A percentile compares a stretch with the other conserved stretches of the same genome.
These are phyloP conservation scores for Ophiostoma sp. DNA, from an alignment of 2,329 filamentous ascomycete species.

Conservation along the genomic window DNA sequence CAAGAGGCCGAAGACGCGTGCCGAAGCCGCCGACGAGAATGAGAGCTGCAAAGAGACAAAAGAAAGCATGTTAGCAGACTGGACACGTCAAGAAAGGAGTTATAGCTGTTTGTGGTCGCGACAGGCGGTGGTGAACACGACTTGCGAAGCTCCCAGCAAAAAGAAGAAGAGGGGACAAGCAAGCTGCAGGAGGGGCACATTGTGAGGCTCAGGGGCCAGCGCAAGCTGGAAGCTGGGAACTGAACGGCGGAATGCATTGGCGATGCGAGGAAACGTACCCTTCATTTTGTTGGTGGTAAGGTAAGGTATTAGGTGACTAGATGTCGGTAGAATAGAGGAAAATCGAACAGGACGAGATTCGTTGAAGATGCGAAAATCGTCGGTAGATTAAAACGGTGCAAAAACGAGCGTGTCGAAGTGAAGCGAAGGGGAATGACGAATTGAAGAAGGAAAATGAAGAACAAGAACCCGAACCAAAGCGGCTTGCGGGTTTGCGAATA, in stretches of 20 bases:
- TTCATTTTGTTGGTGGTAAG: constrained; percentile 40
- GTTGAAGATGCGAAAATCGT: constrained; percentile 13
- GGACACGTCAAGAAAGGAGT: neutral
- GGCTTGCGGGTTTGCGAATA: constrained; percentile 8
- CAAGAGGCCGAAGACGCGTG: constrained; percentile 93
- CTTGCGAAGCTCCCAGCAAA: neutral
- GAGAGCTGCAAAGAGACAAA: constrained; percentile 81
- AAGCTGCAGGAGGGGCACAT: constrained; percentile 1
- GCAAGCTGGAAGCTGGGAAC: constrained; percentile 10
- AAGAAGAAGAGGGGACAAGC: neutral
- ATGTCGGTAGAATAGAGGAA: constrained; percentile 26
- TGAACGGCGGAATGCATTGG: neutral
- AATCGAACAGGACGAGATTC: constrained; percentile 21
- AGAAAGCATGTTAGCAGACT: constrained; percentile 30
- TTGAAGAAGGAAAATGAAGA: neutral
- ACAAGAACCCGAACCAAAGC: constrained; percentile 11
- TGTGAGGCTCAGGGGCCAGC: neutral
- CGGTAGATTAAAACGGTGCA: constrained; percentile 8
- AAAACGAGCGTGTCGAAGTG: constrained; percentile 27
- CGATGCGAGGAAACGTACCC: constrained; percentile 38
- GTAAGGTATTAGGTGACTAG: constrained; percentile 21
- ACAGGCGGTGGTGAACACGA: neutral
- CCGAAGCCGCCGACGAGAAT: constrained; percentile 99
- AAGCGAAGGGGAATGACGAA: constrained; percentile 23
- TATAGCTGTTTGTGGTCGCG: neutral